Evolutionary conservation across 1,284 basidiomycete genomes (phyloP).

Genomic region (Schizophyllum amplum): DNA sequence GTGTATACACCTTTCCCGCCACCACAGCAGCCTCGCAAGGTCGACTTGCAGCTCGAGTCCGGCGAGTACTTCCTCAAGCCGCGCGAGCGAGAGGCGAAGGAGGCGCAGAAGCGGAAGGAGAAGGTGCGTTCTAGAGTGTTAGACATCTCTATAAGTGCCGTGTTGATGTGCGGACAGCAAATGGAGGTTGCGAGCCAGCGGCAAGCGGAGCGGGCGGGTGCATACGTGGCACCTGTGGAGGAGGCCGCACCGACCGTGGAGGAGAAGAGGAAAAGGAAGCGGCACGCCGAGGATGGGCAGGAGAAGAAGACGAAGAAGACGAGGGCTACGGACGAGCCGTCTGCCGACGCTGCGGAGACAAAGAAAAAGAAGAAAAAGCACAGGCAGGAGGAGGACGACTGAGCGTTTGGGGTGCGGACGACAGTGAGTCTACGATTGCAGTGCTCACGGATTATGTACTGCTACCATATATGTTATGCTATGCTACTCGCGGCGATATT

Average conservation of each 20-base stretch:
- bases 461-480: not conserved
- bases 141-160: not conserved
- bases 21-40: constrained; percentile 87
- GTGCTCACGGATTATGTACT: not conserved
- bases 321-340: constrained; percentile 13
- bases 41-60: constrained; percentile 91
- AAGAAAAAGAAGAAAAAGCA: constrained; percentile 18
- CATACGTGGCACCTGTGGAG: constrained; percentile 78
- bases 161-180: constrained; percentile 46
- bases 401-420: constrained; percentile 5
- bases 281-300: constrained; percentile 10
- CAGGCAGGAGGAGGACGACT: not conserved
- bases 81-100: constrained; percentile 66
- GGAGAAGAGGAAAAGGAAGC: constrained; percentile 42
- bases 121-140: constrained; percentile 36
- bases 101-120: constrained; percentile 57
- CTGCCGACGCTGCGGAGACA: constrained; percentile 11
- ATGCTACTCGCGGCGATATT: not conserved
- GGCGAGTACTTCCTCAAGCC: constrained; percentile 98
- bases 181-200: constrained; percentile 60
- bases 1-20: constrained; percentile 99
- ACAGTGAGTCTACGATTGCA: not conserved
- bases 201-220: constrained; percentile 73
- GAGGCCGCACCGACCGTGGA: constrained; percentile 63
- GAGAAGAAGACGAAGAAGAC: constrained; percentile 14